Percentiles rank a stretch among this genome's conserved stretches.
Conservation (phyloP, 192 early-diverging fungal genomes). For the Podila epigama region DNA sequence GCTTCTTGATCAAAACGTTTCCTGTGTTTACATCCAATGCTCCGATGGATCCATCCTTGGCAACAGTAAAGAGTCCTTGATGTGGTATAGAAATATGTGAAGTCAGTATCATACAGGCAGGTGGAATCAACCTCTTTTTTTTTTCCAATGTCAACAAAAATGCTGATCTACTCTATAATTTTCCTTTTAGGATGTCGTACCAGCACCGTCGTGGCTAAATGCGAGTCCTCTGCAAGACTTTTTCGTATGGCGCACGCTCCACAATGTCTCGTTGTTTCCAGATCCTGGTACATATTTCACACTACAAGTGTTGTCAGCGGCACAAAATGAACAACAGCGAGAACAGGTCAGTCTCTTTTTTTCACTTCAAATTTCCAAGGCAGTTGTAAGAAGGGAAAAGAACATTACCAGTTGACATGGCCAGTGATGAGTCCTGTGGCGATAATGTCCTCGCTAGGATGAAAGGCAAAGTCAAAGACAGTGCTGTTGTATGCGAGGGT, state of each 20-base stretch:
- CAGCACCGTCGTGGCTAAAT: slow-evolving; percentile 79
- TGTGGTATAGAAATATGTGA: no score
- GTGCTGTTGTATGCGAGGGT: slow-evolving; percentile 56
- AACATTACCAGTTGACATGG: slow-evolving; percentile 68
- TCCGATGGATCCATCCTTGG: slow-evolving; percentile 86
- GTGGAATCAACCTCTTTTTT: background rate
- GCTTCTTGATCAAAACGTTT: slow-evolving; percentile 70
- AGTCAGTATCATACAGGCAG: background rate
- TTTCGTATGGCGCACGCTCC: slow-evolving; percentile 70
- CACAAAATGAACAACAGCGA: background rate
- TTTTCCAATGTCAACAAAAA: background rate
- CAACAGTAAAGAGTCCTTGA: slow-evolving; percentile 83
- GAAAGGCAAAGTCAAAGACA: slow-evolving; percentile 74
- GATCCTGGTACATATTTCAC: slow-evolving; percentile 30
- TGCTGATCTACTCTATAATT: no score
- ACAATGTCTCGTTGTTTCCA: slow-evolving; percentile 55
- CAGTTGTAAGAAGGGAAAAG: background rate
- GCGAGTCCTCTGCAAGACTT: slow-evolving; percentile 87
- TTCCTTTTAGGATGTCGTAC: no score
- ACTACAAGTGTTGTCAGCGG: no score
- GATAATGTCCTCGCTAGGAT: slow-evolving; percentile 70
- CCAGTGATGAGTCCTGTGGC: slow-evolving; percentile 80
- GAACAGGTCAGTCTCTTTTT: slow-evolving; percentile 5
- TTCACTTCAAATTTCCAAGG: background rate
- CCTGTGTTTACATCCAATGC: slow-evolving; percentile 80